A percentile compares a stretch with the other conserved stretches of the same genome.
phyloP scores from a whole-genome alignment of 768 basidiomycete genomes.

The Exsudoporus frostii region DNA sequence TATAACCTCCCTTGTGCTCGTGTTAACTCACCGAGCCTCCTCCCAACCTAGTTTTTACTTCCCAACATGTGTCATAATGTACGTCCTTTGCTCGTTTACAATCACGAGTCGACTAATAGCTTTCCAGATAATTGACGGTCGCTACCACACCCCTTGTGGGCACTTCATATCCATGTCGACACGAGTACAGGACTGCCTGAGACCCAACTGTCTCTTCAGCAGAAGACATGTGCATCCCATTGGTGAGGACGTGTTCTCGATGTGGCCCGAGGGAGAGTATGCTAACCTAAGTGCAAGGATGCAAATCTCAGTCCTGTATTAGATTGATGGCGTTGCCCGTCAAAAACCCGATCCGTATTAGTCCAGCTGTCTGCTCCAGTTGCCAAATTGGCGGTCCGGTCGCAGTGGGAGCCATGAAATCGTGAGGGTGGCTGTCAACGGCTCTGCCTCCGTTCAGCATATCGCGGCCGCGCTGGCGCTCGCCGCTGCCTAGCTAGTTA shows the following conservation, averaged over 20 bases:
- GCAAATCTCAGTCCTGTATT: slow-evolving; percentile 52
- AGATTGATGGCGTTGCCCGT: slow-evolving; percentile 67
- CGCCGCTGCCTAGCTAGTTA: slow-evolving; percentile 7
- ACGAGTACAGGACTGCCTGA: slow-evolving; percentile 61
- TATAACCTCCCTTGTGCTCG: slow-evolving; percentile 18
- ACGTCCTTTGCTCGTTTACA: slow-evolving; percentile 25
- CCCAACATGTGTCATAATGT: slow-evolving; percentile 72
- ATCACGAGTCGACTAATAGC: not conserved
- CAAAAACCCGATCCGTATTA: slow-evolving; percentile 69
- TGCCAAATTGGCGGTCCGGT: slow-evolving; percentile 25
- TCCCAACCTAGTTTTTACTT: slow-evolving; percentile 16
- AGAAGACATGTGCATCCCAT: slow-evolving; percentile 54
- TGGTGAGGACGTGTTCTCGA: slow-evolving; percentile 35
- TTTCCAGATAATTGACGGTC: slow-evolving; percentile 69
- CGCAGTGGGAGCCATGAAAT: slow-evolving; percentile 16
- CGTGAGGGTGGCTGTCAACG: slow-evolving; percentile 7
- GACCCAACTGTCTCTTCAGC: slow-evolving; percentile 68
- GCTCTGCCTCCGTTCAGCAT: slow-evolving; percentile 1
- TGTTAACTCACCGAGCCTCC: slow-evolving; percentile 8
- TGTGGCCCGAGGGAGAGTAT: not conserved
- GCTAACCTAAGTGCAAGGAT: slow-evolving; percentile 38
- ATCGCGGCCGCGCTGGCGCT: slow-evolving; percentile 24
- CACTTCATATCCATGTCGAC: slow-evolving; percentile 76
- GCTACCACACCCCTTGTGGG: slow-evolving; percentile 64
- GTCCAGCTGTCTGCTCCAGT: slow-evolving; percentile 43